phyloP scores from a whole-genome alignment of 441 rosid species.

The Eutrema salsugineum region DNA sequence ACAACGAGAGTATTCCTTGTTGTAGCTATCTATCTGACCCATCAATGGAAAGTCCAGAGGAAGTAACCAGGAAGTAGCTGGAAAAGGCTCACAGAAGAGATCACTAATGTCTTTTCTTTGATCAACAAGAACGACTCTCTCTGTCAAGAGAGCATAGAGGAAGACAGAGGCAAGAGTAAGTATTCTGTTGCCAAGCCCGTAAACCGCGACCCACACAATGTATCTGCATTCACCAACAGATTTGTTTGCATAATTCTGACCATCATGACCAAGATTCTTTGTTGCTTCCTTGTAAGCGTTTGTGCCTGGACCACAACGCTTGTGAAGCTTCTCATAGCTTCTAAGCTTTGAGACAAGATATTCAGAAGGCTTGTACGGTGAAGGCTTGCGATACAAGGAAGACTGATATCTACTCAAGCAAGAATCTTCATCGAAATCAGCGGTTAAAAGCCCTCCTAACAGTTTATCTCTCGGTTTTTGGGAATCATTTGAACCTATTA shows the following conservation, averaged over 20 bases:
- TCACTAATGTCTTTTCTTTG: slow-evolving; percentile 44
- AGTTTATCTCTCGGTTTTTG: slow-evolving; percentile 36
- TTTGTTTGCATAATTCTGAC: not conserved
- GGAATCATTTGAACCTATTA: not conserved
- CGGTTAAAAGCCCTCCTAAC: slow-evolving; percentile 62
- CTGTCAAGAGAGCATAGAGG: slow-evolving; percentile 61
- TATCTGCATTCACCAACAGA: slow-evolving; percentile 38
- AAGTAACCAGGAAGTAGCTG: slow-evolving; percentile 55
- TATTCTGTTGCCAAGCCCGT: slow-evolving; percentile 72
- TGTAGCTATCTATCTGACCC: slow-evolving; percentile 30
- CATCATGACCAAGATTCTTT: slow-evolving; percentile 26
- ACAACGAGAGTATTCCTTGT: slow-evolving; percentile 32
- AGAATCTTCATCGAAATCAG: slow-evolving; percentile 48
- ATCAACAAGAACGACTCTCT: slow-evolving; percentile 56
- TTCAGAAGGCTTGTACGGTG: slow-evolving; percentile 44
- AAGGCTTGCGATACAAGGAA: slow-evolving; percentile 45
- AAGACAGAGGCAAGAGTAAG: slow-evolving; percentile 52
- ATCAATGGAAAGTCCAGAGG: slow-evolving; percentile 52
- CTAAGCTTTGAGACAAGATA: slow-evolving; percentile 65
- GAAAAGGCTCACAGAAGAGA: slow-evolving; percentile 71
- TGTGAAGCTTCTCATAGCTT: slow-evolving; percentile 61
- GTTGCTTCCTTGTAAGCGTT: slow-evolving; percentile 44
- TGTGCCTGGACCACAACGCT: slow-evolving; percentile 62
- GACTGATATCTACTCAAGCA: slow-evolving; percentile 61
- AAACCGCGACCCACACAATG: slow-evolving; percentile 46